Evolutionary conservation across 768 basidiomycete species (phyloP).

Genomic region (Pholiota conissans): DNA sequence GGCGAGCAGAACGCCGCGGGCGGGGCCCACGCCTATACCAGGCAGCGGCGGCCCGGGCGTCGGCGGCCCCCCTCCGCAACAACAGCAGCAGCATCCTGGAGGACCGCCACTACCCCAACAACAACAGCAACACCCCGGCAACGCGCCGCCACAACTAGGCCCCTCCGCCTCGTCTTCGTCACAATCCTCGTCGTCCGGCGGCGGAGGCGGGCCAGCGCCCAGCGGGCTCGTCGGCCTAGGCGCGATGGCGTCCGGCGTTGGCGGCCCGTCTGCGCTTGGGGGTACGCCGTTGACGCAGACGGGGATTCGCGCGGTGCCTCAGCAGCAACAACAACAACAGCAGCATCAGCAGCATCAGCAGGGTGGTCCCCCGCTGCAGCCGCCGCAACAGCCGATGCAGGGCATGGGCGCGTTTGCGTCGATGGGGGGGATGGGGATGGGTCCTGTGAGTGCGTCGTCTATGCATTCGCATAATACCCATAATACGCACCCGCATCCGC

Average conservation of each 20-base stretch:
- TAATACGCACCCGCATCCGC: background rate
- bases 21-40: constrained; percentile 20
- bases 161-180: background rate
- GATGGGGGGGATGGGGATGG: background rate
- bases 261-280: constrained; percentile 31
- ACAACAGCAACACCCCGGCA: background rate
- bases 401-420: background rate
- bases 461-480: no score
- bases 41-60: constrained; percentile 32
- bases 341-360: no score
- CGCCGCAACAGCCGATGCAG: background rate
- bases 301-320: background rate
- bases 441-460: background rate
- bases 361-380: no score
- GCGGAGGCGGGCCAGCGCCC: background rate
- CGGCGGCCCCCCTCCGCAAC: constrained; percentile 14
- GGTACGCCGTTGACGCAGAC: background rate
- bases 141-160: background rate
- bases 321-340: no score
- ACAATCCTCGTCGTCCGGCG: background rate
- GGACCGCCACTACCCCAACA: constrained; percentile 3
- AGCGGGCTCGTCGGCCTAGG: background rate
- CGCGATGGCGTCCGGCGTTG: constrained; percentile 14
- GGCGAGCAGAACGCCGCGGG: constrained; percentile 33
- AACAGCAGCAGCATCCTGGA: constrained; percentile 18